Conservation (phyloP, 2,329 filamentous ascomycete species). For the Phoma sp. region DNA sequence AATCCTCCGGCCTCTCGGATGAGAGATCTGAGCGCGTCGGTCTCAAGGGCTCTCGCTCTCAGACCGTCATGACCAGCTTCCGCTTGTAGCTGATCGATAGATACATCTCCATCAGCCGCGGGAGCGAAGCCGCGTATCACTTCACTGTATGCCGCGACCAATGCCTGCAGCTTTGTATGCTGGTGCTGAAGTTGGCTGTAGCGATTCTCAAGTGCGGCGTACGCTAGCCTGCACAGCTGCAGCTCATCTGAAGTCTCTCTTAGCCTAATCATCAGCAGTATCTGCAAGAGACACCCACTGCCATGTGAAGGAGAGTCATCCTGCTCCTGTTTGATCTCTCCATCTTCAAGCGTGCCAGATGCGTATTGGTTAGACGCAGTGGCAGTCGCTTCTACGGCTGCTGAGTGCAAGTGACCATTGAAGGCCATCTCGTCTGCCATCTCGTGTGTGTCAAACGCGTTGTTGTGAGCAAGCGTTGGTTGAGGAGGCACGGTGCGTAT, state of each 20-base stretch:
- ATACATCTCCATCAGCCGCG: background rate
- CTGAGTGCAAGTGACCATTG: too few species aligned
- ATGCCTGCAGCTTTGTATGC: slow-evolving; percentile 14
- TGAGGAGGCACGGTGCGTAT: too few species aligned
- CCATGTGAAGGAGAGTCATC: too few species aligned
- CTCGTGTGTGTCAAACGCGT: too few species aligned
- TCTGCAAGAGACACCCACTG: too few species aligned
- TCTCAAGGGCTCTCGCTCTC: slow-evolving; percentile 24
- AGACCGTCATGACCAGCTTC: slow-evolving; percentile 23
- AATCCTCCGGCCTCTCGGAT: slow-evolving; percentile 23
- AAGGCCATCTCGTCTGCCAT: too few species aligned
- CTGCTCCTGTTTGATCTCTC: too few species aligned
- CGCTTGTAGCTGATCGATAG: slow-evolving; percentile 21
- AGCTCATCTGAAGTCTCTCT: slow-evolving; percentile 11
- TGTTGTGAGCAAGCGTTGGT: too few species aligned
- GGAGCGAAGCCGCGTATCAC: slow-evolving; percentile 16
- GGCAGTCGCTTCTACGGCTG: too few species aligned
- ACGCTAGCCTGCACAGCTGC: slow-evolving; percentile 17
- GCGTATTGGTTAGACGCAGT: too few species aligned
- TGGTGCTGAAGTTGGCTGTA: slow-evolving; percentile 16
- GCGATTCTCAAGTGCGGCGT: slow-evolving; percentile 16
- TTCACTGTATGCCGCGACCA: slow-evolving; percentile 18
- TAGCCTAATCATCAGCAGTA: too few species aligned
- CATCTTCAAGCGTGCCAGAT: too few species aligned
- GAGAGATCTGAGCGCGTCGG: slow-evolving; percentile 20